phyloP scores from a whole-genome alignment of 2,329 filamentous ascomycete species.

The Allantophomopsis lycopodina region DNA sequence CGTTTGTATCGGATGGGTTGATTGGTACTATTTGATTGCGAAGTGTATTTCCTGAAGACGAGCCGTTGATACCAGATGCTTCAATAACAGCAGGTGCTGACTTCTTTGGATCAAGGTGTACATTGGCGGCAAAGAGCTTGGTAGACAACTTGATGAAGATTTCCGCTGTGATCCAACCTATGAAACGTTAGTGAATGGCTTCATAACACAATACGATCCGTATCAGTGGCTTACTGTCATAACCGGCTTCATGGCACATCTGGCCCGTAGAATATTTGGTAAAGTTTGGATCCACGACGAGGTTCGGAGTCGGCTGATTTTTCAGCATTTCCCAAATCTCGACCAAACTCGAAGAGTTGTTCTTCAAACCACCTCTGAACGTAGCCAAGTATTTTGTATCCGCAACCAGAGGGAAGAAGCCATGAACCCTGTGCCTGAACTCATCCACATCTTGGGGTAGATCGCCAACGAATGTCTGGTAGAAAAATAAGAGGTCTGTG shows the following conservation, averaged over 20 bases:
- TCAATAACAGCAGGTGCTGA: neutral
- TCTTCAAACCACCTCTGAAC: constrained; percentile 17
- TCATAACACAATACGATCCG: neutral
- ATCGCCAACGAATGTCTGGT: constrained; percentile 43
- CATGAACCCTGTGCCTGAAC: constrained; percentile 35
- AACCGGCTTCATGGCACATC: constrained; percentile 41
- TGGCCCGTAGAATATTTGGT: constrained; percentile 10
- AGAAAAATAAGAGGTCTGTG: constrained; percentile 49
- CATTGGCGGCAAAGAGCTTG: constrained; percentile 9
- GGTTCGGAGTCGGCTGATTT: constrained; percentile 24
- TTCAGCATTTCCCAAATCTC: constrained; percentile 29
- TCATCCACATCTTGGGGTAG: constrained; percentile 38
- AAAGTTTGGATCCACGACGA: constrained; percentile 23
- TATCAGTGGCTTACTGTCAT: constrained; percentile 32
- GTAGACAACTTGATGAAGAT: constrained; percentile 22
- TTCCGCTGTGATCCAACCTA: constrained; percentile 27
- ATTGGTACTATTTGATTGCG: neutral
- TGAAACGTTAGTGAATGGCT: constrained; percentile 2
- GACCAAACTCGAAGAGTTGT: constrained; percentile 29
- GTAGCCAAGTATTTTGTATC: constrained; percentile 47
- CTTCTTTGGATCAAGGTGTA: constrained; percentile 1
- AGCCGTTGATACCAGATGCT: neutral
- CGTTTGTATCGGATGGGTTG: neutral
- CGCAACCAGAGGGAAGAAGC: constrained; percentile 31
- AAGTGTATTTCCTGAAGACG: too few species aligned